Percentiles rank a stretch among this genome's conserved stretches.
phyloP scores from a whole-genome alignment of 495 filamentous ascomycete species.

The Aspergillus coremiiformis region DNA sequence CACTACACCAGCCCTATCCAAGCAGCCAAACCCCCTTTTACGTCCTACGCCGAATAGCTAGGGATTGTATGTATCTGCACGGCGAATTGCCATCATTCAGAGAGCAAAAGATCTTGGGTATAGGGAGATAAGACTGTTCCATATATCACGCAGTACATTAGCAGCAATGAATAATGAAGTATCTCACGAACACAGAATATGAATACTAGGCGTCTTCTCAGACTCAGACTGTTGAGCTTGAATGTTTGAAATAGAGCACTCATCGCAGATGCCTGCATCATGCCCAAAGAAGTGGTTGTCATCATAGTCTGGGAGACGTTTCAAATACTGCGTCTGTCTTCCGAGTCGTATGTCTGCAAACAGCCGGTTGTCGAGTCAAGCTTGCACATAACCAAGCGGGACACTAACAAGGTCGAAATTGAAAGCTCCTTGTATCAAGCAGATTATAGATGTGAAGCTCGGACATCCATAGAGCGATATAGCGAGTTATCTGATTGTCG shows the following conservation, averaged over 20 bases:
- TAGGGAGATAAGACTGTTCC: conserved; percentile 47
- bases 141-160: no score
- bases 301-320: conserved; percentile 21
- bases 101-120: conserved; percentile 44
- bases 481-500: no score
- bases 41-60: conserved; percentile 45
- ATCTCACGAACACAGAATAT: no score
- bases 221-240: conserved; percentile 37
- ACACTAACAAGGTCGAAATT: no score
- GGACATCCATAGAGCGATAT: not conserved
- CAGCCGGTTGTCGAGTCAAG: not conserved
- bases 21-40: conserved; percentile 34
- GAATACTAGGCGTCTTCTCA: not conserved
- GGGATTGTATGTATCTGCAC: no score
- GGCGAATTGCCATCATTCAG: conserved; percentile 34
- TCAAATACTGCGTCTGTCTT: no score
- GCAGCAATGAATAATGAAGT: no score
- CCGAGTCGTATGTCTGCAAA: no score
- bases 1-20: conserved; percentile 14
- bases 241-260: conserved; percentile 21
- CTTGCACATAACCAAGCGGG: not conserved
- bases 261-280: conserved; percentile 20
- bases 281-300: conserved; percentile 23
- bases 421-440: no score
- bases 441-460: no score